Conservation (phyloP, 768 basidiomycete species). For the Boletus rubropictus region DNA sequence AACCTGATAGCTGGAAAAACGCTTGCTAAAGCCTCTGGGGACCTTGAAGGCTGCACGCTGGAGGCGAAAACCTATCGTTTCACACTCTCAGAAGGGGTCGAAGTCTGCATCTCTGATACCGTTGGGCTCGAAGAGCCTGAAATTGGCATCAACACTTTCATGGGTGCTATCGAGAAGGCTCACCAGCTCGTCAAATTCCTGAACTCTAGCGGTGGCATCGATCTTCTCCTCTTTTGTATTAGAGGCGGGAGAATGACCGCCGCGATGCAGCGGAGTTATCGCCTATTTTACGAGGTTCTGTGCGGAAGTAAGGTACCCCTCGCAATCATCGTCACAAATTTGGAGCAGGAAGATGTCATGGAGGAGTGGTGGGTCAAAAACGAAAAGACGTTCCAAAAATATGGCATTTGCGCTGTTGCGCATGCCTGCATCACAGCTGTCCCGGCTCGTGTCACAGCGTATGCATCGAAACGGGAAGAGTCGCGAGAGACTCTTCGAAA, state of each 20-base stretch:
- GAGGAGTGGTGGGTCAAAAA: conserved; percentile 5
- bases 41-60: conserved; percentile 1
- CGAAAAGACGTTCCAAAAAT: background rate
- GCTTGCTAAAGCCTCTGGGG: background rate
- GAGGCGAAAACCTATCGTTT: no score
- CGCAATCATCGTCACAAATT: conserved; percentile 9
- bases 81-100: background rate
- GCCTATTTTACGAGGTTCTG: no score
- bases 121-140: no score
- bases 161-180: conserved; percentile 7
- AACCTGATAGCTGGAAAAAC: background rate
- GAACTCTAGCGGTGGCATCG: conserved; percentile 4
- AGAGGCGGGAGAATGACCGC: conserved; percentile 2
- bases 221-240: conserved; percentile 16
- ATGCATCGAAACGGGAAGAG: background rate
- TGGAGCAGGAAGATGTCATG: no score
- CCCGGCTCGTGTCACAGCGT: background rate
- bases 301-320: no score
- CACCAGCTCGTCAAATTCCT: conserved; percentile 5
- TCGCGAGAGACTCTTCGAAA: background rate
- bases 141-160: background rate
- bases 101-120: conserved; percentile 1
- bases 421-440: conserved; percentile 13
- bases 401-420: background rate
- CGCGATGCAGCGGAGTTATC: conserved; percentile 8